phyloP scores from a whole-genome alignment of 2,329 filamentous ascomycete species.

The Hypocreales sp. region DNA sequence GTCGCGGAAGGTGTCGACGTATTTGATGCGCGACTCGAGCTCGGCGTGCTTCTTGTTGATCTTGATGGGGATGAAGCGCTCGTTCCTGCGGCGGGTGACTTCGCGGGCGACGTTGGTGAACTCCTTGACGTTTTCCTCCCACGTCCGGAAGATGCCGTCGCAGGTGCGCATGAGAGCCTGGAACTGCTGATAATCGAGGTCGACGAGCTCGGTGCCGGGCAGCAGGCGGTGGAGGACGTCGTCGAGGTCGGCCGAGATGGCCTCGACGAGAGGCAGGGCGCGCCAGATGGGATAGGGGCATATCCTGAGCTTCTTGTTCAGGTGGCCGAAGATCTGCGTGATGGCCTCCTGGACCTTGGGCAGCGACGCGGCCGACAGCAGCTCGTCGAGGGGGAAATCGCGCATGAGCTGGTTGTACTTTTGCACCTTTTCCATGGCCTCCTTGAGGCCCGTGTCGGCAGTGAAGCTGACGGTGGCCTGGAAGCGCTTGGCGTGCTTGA shows the following conservation, averaged over 20 bases:
- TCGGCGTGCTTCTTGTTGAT: slow-evolving; percentile 76
- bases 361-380: slow-evolving; percentile 81
- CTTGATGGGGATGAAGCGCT: slow-evolving; percentile 98
- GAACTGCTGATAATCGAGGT: slow-evolving; percentile 86
- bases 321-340: slow-evolving; percentile 75
- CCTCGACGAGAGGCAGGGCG: slow-evolving; percentile 86
- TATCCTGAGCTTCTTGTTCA: slow-evolving; percentile 96
- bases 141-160: slow-evolving; percentile 74
- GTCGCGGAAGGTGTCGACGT: slow-evolving; percentile 85
- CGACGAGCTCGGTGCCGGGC: slow-evolving; percentile 74
- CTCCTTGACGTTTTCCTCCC: slow-evolving; percentile 94
- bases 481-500: slow-evolving; percentile 95
- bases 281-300: slow-evolving; percentile 89
- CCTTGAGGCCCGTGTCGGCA: slow-evolving; percentile 88
- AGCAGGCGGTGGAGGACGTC: slow-evolving; percentile 72
- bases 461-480: slow-evolving; percentile 95
- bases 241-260: slow-evolving; percentile 88
- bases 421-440: slow-evolving; percentile 89
- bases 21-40: slow-evolving; percentile 80
- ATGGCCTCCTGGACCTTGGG: slow-evolving; percentile 81
- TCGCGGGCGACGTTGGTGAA: slow-evolving; percentile 97
- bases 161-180: slow-evolving; percentile 69
- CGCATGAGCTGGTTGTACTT: slow-evolving; percentile 99
- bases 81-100: slow-evolving; percentile 80
- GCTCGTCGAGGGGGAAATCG: slow-evolving; percentile 89